Evolutionary conservation across 78 protist species (phyloP).

Genomic region (Creolimax fragrantissima): DNA sequence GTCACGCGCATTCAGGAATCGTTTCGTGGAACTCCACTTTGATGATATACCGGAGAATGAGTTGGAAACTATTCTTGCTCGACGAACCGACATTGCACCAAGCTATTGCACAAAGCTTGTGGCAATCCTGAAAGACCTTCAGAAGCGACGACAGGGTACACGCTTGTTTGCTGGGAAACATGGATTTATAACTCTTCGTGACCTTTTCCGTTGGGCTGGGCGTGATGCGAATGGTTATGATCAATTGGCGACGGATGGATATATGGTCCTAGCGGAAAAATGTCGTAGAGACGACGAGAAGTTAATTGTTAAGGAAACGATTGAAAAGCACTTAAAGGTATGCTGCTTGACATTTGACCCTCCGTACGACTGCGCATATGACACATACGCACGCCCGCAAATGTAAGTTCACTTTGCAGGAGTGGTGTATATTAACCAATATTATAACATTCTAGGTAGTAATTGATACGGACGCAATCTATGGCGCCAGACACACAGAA

Average conservation of each 20-base stretch:
- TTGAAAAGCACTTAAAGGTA: slow-evolving; percentile 57
- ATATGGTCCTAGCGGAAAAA: slow-evolving; percentile 85
- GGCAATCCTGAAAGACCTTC: slow-evolving; percentile 18
- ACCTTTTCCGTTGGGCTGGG: slow-evolving; percentile 96
- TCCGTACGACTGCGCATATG: not conserved
- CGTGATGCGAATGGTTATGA: slow-evolving; percentile 44
- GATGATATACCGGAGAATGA: slow-evolving; percentile 88
- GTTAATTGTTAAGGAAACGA: slow-evolving; percentile 41
- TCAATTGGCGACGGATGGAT: slow-evolving; percentile 87
- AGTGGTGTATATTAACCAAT: too few relatives aligned
- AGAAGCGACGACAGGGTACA: slow-evolving; percentile 21
- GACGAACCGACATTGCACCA: slow-evolving; percentile 81
- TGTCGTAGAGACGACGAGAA: slow-evolving; percentile 74
- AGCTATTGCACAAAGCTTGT: slow-evolving; percentile 58
- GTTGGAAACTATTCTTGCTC: slow-evolving; percentile 66
- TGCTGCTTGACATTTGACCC: not conserved
- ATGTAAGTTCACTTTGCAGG: not conserved
- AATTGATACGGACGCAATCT: not conserved
- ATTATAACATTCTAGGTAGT: too few relatives aligned
- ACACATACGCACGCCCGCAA: not conserved
- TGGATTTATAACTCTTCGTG: slow-evolving; percentile 96
- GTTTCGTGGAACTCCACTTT: slow-evolving; percentile 91
- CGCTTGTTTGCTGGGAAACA: slow-evolving; percentile 56
- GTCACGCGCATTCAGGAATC: slow-evolving; percentile 91
- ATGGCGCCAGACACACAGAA: not conserved